Base-by-base conservation (phyloP, 164 flowering plant species). In the Warburgia ugandensis region DNA sequence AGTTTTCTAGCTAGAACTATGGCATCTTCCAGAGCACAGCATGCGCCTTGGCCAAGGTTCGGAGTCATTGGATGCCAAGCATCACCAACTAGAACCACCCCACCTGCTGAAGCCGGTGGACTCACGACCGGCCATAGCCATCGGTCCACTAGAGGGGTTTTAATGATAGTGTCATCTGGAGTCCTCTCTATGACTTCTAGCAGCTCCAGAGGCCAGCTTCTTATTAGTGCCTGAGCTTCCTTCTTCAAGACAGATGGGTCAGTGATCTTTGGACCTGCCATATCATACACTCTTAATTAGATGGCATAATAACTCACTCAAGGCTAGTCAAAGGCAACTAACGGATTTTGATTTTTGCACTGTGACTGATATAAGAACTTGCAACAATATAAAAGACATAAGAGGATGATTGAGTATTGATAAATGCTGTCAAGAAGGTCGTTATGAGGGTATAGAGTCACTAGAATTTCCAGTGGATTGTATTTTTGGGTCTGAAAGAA, bases 21-120 rank as follows among this genome's bases (percentile, higher is more conserved):
- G 2, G 98, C 70, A 69, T 91, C 98, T 49, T 87, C 98, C 41
- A 91, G 42, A 3, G 97, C 96, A 66, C 94, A 83, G 46, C 97
- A 87, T 21, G 83, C 97, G 19, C 96, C 97, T 77, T 87, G 98
- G 6, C 98, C 98, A 0, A 87, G 84, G 65, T 91, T 91, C 25
- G 96, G 98, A 23, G 98, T 91, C 98, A 91, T 91, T 3, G 98
- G 98, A 48, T 91, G 98, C 98, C 98, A 87, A 8, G 98, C 98
- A 69, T 91, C 98, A 10, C 98, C 96, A 0, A 59, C 94, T 25
- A 91, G 72, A 43, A 87, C 98, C n/a, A 78, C 78, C 23, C 74
- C 68, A 4, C 79, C 77, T 1, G 58, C 16, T 46, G 86, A 81
- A 38, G 77, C 86, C 0, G 77, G 63, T 31, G 98, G 95, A 62